These are phyloP conservation scores for Schoenoplectus tabernaemontani DNA, from an alignment of 202 grass and related monocot genomes.

Conservation along the genomic window DNA sequence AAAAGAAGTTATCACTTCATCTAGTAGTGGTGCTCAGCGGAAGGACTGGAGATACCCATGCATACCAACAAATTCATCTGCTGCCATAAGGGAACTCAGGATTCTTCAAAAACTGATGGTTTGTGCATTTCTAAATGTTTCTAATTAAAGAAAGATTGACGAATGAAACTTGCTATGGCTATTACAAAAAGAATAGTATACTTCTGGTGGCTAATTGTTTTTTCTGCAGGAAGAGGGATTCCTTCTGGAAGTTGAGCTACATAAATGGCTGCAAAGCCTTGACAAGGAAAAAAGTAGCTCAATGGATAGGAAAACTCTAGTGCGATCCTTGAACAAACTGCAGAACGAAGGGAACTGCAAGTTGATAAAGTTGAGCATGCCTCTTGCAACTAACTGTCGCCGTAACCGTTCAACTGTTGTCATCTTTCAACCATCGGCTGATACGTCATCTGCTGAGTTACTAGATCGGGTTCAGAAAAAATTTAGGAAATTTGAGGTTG, in stretches of 20 bases:
- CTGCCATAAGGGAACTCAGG: constrained; percentile 53
- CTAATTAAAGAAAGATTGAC: constrained; percentile 22
- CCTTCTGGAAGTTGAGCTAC: constrained; percentile 63
- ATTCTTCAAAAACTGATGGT: constrained; percentile 87
- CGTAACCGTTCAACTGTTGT: constrained; percentile 69
- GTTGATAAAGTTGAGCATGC: constrained; percentile 73
- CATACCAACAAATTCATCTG: constrained; percentile 17
- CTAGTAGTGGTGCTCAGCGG: constrained; percentile 6
- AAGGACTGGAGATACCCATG: constrained; percentile 21
- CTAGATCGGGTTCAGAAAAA: constrained; percentile 60
- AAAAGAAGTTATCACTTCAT: background rate
- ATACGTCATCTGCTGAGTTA: constrained; percentile 58
- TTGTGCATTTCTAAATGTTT: constrained; percentile 3
- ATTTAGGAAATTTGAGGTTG: constrained; percentile 68
- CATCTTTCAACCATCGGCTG: constrained; percentile 70
- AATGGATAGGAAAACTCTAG: constrained; percentile 80
- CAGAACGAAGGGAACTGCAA: constrained; percentile 71
- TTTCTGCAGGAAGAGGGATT: constrained; percentile 73
- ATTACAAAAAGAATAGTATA: constrained; percentile 16
- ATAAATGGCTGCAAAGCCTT: constrained; percentile 72
- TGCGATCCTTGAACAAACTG: constrained; percentile 82
- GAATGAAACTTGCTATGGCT: constrained; percentile 10
- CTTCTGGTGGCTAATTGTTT: constrained; percentile 2
- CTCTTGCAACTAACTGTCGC: constrained; percentile 61
- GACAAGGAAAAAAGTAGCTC: constrained; percentile 63